Evolutionary conservation across 345 rosid species (phyloP).

Genomic region (Carallia pectinifolia): DNA sequence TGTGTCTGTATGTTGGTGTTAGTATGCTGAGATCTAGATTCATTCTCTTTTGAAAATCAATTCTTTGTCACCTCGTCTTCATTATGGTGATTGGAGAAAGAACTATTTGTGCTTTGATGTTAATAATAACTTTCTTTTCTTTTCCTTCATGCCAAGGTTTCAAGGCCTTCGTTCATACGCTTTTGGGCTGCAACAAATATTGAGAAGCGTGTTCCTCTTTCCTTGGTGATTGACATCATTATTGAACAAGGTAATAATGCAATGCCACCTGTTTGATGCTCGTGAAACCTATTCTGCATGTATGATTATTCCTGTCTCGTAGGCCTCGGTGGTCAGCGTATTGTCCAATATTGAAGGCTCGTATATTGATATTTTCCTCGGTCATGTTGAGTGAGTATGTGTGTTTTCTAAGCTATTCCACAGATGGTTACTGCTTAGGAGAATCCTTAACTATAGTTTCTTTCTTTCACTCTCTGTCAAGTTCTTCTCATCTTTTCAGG

Average conservation of each 20-base stretch:
- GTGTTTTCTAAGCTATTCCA: too few relatives aligned
- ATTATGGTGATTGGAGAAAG: neutral
- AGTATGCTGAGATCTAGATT: neutral
- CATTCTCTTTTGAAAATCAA: too few relatives aligned
- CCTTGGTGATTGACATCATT: constrained; percentile 59
- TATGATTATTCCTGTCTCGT: neutral
- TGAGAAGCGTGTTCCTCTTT: constrained; percentile 57
- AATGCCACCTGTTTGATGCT: neutral
- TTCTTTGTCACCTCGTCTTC: neutral
- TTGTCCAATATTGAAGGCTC: neutral
- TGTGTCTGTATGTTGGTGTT: neutral
- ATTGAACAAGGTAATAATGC: constrained; percentile 59
- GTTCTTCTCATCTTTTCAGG: too few relatives aligned
- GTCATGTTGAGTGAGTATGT: neutral
- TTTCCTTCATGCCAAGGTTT: constrained; percentile 36
- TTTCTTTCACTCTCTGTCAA: too few relatives aligned
- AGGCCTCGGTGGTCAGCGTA: neutral
- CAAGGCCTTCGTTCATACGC: constrained; percentile 62
- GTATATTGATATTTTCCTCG: neutral
- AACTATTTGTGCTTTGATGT: neutral
- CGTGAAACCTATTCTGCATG: neutral
- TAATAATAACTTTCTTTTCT: neutral
- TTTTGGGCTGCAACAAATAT: constrained; percentile 42
- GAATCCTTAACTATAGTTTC: too few relatives aligned
- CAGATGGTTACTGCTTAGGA: too few relatives aligned